Conservation (phyloP, 768 basidiomycete species). For the Panaeolus papilionaceus region DNA sequence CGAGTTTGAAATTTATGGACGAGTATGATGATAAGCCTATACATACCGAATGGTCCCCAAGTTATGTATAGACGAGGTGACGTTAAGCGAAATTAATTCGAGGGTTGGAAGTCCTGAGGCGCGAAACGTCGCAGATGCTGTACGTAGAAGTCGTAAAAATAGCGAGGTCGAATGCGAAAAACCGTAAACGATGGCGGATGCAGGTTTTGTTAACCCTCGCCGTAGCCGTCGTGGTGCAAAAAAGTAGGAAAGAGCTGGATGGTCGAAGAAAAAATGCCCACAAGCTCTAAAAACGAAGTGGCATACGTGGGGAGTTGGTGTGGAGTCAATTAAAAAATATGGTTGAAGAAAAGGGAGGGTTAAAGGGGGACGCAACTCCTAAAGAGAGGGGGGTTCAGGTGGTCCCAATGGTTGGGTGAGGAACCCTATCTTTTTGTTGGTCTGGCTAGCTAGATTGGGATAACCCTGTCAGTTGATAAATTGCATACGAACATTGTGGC, state of each 20-base stretch:
- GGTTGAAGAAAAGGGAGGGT: not conserved
- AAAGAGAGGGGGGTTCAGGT: conserved; percentile 1
- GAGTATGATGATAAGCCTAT: not conserved
- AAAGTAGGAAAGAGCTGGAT: conserved; percentile 1
- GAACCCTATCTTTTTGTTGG: not conserved
- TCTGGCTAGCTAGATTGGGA: conserved; percentile 4
- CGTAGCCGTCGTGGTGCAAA: not conserved
- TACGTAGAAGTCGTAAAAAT: conserved; percentile 11
- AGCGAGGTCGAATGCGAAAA: not conserved
- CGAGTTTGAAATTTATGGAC: not conserved
- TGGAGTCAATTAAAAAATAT: conserved; percentile 7
- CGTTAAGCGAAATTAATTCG: conserved; percentile 14
- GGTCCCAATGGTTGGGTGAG: conserved; percentile 1
- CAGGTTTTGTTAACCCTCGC: not conserved
- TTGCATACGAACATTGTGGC: conserved; percentile 11
- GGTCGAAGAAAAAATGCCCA: not conserved
- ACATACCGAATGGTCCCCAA: conserved; percentile 1
- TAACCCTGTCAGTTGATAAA: conserved; percentile 9
- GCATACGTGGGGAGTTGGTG: conserved; percentile 9
- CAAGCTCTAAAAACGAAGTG: not conserved
- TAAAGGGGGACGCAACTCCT: conserved; percentile 3
- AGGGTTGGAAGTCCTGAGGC: conserved; percentile 1
- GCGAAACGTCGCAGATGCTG: not conserved
- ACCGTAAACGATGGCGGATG: not conserved
- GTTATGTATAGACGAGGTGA: conserved; percentile 9